phyloP scores from a whole-genome alignment of 805 yeast species.

The Wickerhamomyces strasburgensis region DNA sequence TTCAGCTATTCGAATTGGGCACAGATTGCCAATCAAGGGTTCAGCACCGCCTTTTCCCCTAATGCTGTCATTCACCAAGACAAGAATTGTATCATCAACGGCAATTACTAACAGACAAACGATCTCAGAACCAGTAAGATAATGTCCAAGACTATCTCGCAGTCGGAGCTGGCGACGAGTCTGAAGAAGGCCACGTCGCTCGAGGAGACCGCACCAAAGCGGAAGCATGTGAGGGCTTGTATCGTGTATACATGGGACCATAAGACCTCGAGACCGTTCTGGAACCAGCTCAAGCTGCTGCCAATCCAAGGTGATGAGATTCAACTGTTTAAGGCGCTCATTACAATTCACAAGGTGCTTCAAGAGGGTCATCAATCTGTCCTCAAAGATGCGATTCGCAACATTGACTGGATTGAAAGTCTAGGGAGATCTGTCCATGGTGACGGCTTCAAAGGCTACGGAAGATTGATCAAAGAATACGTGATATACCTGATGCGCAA shows the following conservation, averaged over 20 bases:
- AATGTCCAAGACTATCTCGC: conserved; percentile 27
- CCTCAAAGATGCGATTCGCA: conserved; percentile 72
- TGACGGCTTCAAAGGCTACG: conserved; percentile 49
- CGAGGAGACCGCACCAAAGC: conserved; percentile 89
- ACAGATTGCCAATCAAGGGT: no score
- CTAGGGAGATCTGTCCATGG: conserved; percentile 50
- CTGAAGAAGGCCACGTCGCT: conserved; percentile 74
- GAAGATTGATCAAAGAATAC: conserved; percentile 73
- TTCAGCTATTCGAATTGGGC: no score
- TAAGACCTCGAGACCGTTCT: conserved; percentile 74
- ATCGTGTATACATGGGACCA: conserved; percentile 97
- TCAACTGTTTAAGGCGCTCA: conserved; percentile 80
- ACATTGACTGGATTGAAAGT: conserved; percentile 72
- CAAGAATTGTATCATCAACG: no score
- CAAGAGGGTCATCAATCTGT: conserved; percentile 96
- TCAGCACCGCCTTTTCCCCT: no score
- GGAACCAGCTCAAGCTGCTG: conserved; percentile 74
- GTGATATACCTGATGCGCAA: conserved; percentile 65
- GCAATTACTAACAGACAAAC: no score
- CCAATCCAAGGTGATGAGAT: conserved; percentile 81
- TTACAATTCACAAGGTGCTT: conserved; percentile 83
- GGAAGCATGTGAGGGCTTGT: conserved; percentile 94
- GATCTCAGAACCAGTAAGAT: not conserved
- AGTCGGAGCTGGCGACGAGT: conserved; percentile 36
- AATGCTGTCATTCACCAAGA: no score